These are phyloP conservation scores for Euphrasia arctica DNA, from an alignment of 305 asterid species.

Conservation along the genomic window DNA sequence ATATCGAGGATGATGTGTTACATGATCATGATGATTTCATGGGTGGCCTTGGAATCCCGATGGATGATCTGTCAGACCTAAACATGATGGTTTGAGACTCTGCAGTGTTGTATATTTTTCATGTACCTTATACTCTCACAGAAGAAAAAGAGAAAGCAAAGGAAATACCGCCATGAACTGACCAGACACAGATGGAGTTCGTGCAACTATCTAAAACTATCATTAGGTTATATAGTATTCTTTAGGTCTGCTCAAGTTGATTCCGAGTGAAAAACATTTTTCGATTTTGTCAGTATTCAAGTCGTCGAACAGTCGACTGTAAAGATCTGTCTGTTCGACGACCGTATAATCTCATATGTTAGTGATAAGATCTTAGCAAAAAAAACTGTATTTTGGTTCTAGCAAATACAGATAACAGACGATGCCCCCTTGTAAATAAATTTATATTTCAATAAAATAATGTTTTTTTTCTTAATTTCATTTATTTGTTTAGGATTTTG, in stretches of 20 bases:
- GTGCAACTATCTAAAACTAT: slow-evolving; percentile 37
- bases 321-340: slow-evolving; percentile 66
- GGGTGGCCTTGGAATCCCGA: slow-evolving; percentile 90
- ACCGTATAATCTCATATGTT: slow-evolving; percentile 41
- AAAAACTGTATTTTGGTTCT: slow-evolving; percentile 51
- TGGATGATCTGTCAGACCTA: slow-evolving; percentile 86
- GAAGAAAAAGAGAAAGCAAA: slow-evolving; percentile 23
- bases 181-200: slow-evolving; percentile 42
- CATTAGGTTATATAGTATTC: slow-evolving; percentile 45
- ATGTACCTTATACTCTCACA: slow-evolving; percentile 48
- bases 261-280: slow-evolving; percentile 38
- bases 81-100: slow-evolving; percentile 80
- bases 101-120: slow-evolving; percentile 47
- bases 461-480: slow-evolving; percentile 24
- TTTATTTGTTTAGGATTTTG: neutral
- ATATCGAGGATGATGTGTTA: slow-evolving; percentile 76
- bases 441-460: slow-evolving; percentile 59
- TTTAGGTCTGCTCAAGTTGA: slow-evolving; percentile 46
- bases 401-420: slow-evolving; percentile 65
- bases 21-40: slow-evolving; percentile 77
- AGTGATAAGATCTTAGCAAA: slow-evolving; percentile 49
- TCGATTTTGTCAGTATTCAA: slow-evolving; percentile 42
- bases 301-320: slow-evolving; percentile 61
- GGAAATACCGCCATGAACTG: slow-evolving; percentile 37
- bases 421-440: slow-evolving; percentile 68